Base-by-base conservation (phyloP, 2,329 filamentous ascomycete species). In the Botryotinia globosa region DNA sequence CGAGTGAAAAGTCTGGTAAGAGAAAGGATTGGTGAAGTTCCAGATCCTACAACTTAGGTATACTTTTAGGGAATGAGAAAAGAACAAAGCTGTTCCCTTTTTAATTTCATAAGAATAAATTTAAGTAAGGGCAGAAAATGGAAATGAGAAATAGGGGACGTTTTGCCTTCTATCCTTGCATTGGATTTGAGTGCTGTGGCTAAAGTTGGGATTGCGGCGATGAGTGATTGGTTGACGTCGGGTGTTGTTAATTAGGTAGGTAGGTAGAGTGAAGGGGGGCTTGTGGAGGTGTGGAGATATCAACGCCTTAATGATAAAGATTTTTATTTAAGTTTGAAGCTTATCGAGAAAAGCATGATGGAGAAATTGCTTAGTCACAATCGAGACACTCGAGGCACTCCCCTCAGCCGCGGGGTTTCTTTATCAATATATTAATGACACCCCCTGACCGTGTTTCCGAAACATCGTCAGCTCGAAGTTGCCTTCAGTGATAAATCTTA, bases 141-240 rank as follows among this genome's bases (percentile, higher is more conserved):
- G 75, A 71, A 76, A 73, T 74, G 69, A 70, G 72, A 74, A 45
- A 71, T 48, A 48, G 45, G 58, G 44, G 68, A 71, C 58, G 29
- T 32, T 51, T 62, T 51, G 37, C 32, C 58, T 37, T 22, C 29
- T 56, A 69, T 42, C 58, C 44, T 70, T 70, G 68, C 58, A 70
- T 64, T 45, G 14, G 39, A 51, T 65, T 61, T 69, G 65, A 56
- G 34, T 48, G 39, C 25, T 67, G 37, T 56, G 25, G 20, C n/a
- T 42, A 56, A 42, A 67, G 25, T 42, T 32, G 34, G 48, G 8
- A 51, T 66, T 37, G 44, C 22, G 45, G 44, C 14, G 44, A 66
- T 39, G 16, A 22, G 9, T 54, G 64, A 54, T 67, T 67, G 64
- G 45, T 39, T 22, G 32, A 66, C 18, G 16, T n/a, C n/a, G n/a